These are phyloP conservation scores for Rhizomucor pusillus DNA, from an alignment of 371 early-diverging fungal species.

Conservation along the genomic window DNA sequence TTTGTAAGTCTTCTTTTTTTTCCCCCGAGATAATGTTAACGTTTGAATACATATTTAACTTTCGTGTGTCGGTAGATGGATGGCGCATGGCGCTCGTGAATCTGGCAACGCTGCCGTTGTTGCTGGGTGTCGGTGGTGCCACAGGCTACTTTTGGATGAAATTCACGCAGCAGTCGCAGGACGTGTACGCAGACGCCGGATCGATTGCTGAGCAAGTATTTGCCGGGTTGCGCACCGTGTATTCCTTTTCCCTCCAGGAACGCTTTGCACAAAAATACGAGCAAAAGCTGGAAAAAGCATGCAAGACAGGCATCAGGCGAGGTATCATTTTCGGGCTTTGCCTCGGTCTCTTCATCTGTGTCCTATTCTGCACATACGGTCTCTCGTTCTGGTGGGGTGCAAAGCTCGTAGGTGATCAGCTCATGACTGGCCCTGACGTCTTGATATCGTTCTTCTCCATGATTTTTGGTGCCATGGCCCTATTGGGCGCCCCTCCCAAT, in stretches of 20 bases:
- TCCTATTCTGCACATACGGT: slow-evolving; percentile 65
- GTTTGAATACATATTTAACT: no score
- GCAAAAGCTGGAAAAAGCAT: slow-evolving; percentile 51
- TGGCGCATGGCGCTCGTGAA: slow-evolving; percentile 84
- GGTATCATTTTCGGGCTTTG: slow-evolving; percentile 51
- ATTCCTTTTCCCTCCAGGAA: slow-evolving; percentile 77
- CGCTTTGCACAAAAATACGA: slow-evolving; percentile 67
- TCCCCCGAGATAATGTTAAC: no score
- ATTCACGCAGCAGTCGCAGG: slow-evolving; percentile 34
- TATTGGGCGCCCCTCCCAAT: slow-evolving; percentile 53
- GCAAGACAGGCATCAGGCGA: slow-evolving; percentile 52
- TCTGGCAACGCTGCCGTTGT: slow-evolving; percentile 64
- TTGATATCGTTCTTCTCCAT: slow-evolving; percentile 67
- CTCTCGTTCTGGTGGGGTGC: slow-evolving; percentile 83
- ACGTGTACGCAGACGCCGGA: slow-evolving; percentile 46
- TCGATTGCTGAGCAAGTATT: slow-evolving; percentile 68
- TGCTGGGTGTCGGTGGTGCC: slow-evolving; percentile 48
- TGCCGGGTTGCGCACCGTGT: slow-evolving; percentile 83
- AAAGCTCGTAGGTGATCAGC: no score
- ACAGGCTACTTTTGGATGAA: slow-evolving; percentile 71
- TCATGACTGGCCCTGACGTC: slow-evolving; percentile 54
- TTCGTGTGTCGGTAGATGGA: no score
- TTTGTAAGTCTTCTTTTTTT: no score
- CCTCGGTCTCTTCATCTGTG: slow-evolving; percentile 62
- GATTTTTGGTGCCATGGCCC: slow-evolving; percentile 52